Conservation (phyloP, 169 alveolate species). For the Besnoitia besnoiti region DNA sequence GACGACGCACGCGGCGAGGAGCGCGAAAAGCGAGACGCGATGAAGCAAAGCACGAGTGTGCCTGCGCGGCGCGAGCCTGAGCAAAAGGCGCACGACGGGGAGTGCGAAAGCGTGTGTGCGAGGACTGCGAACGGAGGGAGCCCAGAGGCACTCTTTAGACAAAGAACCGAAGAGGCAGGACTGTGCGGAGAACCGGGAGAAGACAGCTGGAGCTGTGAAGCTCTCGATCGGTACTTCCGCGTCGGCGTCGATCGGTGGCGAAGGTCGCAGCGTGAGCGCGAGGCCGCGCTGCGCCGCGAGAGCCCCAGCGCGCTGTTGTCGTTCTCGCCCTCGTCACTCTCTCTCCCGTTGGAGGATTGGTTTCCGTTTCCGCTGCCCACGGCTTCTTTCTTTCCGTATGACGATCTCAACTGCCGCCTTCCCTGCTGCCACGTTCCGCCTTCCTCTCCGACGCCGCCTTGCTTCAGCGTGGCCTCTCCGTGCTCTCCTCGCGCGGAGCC, state of each 20-base stretch:
- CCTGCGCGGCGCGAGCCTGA: neutral
- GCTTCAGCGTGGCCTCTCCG: neutral
- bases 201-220: neutral
- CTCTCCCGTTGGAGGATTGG: neutral
- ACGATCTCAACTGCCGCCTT: neutral
- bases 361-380: neutral
- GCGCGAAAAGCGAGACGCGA: too few species aligned
- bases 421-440: neutral
- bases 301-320: neutral
- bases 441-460: neutral
- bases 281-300: neutral
- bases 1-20: too few species aligned
- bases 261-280: neutral
- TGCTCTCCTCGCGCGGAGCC: neutral
- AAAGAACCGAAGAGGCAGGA: neutral
- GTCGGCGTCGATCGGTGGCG: neutral
- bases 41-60: too few species aligned
- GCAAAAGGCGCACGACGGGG: neutral
- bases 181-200: neutral
- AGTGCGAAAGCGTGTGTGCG: neutral
- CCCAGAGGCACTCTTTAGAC: neutral
- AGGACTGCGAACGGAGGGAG: neutral
- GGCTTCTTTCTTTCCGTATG: neutral
- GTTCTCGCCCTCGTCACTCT: neutral
- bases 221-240: neutral